Evolutionary conservation across 2,329 filamentous ascomycete genomes (phyloP).

Genomic region (Hyphodiscus sp.): DNA sequence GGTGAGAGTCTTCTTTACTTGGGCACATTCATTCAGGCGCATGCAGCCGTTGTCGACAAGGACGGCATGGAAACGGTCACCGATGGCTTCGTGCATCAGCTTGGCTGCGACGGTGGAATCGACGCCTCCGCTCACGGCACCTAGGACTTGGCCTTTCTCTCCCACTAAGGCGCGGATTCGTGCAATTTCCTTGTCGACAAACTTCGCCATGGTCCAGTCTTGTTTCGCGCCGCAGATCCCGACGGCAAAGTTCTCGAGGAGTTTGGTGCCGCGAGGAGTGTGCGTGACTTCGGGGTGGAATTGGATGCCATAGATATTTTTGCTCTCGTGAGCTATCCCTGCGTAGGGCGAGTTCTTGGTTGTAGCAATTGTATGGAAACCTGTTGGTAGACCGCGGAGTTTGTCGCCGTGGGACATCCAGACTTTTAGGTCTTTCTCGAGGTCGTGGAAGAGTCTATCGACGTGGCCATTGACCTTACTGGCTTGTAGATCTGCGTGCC

Average conservation of each 20-base stretch:
- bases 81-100: slow-evolving; percentile 81
- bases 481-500: slow-evolving; percentile 45
- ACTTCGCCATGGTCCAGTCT: slow-evolving; percentile 83
- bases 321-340: slow-evolving; percentile 64
- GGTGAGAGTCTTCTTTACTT: slow-evolving; percentile 70
- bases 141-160: slow-evolving; percentile 71
- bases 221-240: slow-evolving; percentile 70
- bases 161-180: slow-evolving; percentile 80
- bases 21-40: slow-evolving; percentile 75
- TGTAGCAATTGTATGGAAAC: slow-evolving; percentile 66
- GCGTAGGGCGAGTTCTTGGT: slow-evolving; percentile 73
- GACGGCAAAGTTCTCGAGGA: slow-evolving; percentile 79
- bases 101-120: slow-evolving; percentile 83
- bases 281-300: slow-evolving; percentile 52
- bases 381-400: slow-evolving; percentile 64
- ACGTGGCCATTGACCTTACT: slow-evolving; percentile 54
- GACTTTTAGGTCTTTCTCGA: slow-evolving; percentile 63
- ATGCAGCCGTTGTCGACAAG: slow-evolving; percentile 45
- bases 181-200: slow-evolving; percentile 71
- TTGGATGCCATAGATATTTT: slow-evolving; percentile 68
- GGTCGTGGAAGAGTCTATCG: slow-evolving; percentile 70
- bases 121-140: slow-evolving; percentile 76
- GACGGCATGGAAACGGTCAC: slow-evolving; percentile 71
- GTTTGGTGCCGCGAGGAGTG: slow-evolving; percentile 59
- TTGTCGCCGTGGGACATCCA: slow-evolving; percentile 92